Percentiles rank a stretch among this genome's conserved stretches.
phyloP scores from a whole-genome alignment of 2,329 filamentous ascomycete species.

The Fragosphaeria purpurea region DNA sequence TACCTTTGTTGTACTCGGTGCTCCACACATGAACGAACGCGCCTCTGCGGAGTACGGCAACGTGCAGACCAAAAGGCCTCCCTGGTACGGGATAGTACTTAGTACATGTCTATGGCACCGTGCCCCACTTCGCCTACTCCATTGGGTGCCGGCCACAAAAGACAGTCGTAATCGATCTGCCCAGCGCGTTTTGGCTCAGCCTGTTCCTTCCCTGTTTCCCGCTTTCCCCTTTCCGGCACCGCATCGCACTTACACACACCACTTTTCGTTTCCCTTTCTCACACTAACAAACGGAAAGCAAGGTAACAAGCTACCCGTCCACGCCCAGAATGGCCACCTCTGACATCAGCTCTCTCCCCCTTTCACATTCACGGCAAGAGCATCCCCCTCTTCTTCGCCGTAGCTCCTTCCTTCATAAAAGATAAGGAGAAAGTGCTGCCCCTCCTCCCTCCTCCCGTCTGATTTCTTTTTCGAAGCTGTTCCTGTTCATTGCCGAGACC shows the following conservation, averaged over 20 bases:
- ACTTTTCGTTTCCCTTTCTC: neutral
- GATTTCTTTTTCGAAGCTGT: neutral
- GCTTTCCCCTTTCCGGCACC: neutral
- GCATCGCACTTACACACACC: neutral
- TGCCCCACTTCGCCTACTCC: too few species aligned
- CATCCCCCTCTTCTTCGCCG: neutral
- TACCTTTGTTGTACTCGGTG: too few species aligned
- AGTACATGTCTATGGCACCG: too few species aligned
- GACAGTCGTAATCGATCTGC: neutral
- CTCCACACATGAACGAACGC: too few species aligned
- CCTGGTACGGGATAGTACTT: too few species aligned
- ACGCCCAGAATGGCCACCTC: neutral
- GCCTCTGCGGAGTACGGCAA: too few species aligned
- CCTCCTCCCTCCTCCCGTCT: neutral
- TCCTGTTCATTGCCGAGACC: neutral
- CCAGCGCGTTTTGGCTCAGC: neutral
- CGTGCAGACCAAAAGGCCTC: too few species aligned
- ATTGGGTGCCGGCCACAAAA: too few species aligned
- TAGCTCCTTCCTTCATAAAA: neutral
- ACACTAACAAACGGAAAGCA: too few species aligned
- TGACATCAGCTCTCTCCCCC: constrained; percentile 7
- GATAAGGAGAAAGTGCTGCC: neutral
- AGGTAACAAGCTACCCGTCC: neutral
- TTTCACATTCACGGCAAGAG: neutral
- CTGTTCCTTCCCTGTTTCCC: too few species aligned